These are phyloP conservation scores for Penicillium freii DNA, from an alignment of 2,329 filamentous ascomycete genomes.

Conservation along the genomic window DNA sequence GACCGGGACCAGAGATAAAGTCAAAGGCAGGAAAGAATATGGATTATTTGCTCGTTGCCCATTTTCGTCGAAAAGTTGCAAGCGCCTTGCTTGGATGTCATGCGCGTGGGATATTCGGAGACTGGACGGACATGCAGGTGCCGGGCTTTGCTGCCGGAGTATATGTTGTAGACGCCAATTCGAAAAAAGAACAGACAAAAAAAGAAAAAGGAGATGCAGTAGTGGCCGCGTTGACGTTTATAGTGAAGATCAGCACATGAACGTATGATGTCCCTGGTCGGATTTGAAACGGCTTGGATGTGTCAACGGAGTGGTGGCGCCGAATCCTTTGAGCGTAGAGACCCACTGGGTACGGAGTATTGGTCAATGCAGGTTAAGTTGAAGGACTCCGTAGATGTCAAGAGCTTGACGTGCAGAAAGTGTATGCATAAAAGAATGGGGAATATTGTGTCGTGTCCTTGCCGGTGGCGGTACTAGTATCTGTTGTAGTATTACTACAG, in stretches of 20 bases:
- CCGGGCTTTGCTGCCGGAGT: neutral
- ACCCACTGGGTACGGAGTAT: neutral
- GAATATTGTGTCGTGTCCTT: constrained; percentile 10
- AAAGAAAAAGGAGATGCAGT: neutral
- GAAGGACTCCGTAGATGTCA: neutral
- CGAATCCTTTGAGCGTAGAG: neutral
- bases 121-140: neutral
- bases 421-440: neutral
- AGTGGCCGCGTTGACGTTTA: neutral
- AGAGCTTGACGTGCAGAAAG: neutral
- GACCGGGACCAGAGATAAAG: neutral
- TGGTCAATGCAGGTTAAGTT: neutral
- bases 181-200: neutral
- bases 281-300: neutral
- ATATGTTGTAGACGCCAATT: neutral
- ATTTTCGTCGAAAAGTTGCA: neutral
- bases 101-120: neutral
- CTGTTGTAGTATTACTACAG: neutral
- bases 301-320: neutral
- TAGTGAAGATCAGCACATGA: neutral
- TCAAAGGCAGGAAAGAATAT: neutral
- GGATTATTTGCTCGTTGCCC: neutral
- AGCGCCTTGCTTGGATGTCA: constrained; percentile 9
- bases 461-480: constrained; percentile 1
- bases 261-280: neutral